Base-by-base conservation (phyloP, 306 rosid genomes). In the Bauhinia variegata region DNA sequence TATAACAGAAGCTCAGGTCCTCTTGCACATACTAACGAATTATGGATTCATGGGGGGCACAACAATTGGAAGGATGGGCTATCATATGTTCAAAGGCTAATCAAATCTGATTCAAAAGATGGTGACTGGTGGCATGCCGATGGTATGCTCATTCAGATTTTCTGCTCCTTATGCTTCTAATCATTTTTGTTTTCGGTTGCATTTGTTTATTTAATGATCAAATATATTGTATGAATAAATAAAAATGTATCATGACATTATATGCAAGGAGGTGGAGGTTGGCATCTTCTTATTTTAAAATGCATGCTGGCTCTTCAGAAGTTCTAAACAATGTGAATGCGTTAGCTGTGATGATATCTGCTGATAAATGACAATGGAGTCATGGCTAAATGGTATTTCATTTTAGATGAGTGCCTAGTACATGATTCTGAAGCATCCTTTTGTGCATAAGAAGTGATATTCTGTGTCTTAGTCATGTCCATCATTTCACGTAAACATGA, bases 21-120 rank as follows among this genome's bases (percentile, higher is more conserved):
- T 63, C 97, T 93, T 79, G 85, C 81, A 70, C 57, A 78, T 68
- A 79, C 89, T 36, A 69, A 78, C 50, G 96, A 88, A 78, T 60
- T 93, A 74, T 93, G 99, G 99, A 75, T 93, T 80, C 99, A 90
- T 60, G 95, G 96, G 36, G 97, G 99, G 60, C 81, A 86, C 76
- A 80, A 93, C 71, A 79, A 77, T 76, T 93, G 99, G 99, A 85
- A 12, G 32, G 78, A 61, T 49, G 99, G 97, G 60, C 70, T 88
- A 65, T 76, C 84, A 68, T 75, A 86, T 70, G 74, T 72, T 80
- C 81, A 75, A 73, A 84, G 43, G 85, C 92, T 93, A 48, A 78
- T 72, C 65, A 78, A 75, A 51, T 83, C 85, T 78, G 86, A 67
- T 67, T 54, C 43, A 77, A 81, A 83, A 65, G 86, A 72, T 61